These are phyloP conservation scores for Fusarium guadeloupense DNA, from an alignment of 2,329 filamentous ascomycete species.

Conservation along the genomic window DNA sequence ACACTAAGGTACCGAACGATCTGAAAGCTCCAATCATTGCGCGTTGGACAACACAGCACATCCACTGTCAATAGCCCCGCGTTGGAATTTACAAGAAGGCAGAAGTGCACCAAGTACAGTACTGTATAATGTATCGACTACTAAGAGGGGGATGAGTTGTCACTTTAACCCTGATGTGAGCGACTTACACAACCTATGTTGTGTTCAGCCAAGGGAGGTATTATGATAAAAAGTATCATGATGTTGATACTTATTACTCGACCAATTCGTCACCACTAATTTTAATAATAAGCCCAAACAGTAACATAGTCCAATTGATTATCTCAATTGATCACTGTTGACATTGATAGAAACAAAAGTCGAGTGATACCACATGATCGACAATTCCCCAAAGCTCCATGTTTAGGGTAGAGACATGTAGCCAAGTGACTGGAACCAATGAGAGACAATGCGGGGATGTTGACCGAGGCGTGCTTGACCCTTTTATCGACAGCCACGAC, in stretches of 20 bases:
- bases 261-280: not conserved
- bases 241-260: too few relatives aligned
- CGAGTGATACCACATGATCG: constrained; percentile 3
- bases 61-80: constrained; percentile 11
- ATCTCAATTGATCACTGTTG: not conserved
- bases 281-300: not conserved
- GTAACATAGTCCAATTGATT: not conserved
- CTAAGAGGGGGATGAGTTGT: too few relatives aligned
- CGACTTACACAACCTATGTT: not conserved
- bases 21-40: constrained; percentile 14
- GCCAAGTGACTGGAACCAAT: constrained; percentile 28
- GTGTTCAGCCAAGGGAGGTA: not conserved
- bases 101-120: constrained; percentile 1
- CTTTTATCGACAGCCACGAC: constrained; percentile 61
- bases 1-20: too few relatives aligned
- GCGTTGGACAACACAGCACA: constrained; percentile 4
- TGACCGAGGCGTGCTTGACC: constrained; percentile 38
- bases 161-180: constrained; percentile 9
- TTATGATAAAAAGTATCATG: not conserved
- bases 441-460: constrained; percentile 31
- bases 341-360: not conserved
- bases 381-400: not conserved
- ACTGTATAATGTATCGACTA: not conserved
- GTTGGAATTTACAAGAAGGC: constrained; percentile 1
- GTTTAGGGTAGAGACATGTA: constrained; percentile 23